Conservation (phyloP, 495 filamentous ascomycete genomes). For the Daldinia caldariorum region DNA sequence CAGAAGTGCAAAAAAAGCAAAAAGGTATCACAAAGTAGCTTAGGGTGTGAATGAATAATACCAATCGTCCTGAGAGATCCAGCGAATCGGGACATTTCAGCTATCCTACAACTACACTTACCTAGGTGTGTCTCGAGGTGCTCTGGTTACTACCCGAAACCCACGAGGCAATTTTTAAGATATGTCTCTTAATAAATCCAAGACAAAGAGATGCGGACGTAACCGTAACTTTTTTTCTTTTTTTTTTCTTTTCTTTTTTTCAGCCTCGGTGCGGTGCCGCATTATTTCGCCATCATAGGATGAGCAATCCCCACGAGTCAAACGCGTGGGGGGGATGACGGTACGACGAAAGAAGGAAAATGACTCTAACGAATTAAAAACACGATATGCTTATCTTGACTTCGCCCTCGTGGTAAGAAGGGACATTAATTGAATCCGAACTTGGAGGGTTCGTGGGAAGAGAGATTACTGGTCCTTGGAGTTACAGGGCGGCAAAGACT, state of each 20-base stretch:
- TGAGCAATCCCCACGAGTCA: background rate
- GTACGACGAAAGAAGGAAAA: background rate
- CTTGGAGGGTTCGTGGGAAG: conserved; percentile 2
- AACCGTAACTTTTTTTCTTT: background rate
- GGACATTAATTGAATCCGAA: background rate
- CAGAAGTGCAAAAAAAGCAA: background rate
- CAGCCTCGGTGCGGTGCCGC: too few species aligned
- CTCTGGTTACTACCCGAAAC: too few species aligned
- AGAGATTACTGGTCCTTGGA: background rate
- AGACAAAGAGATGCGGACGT: background rate
- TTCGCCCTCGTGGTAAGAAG: background rate
- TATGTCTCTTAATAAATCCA: too few species aligned
- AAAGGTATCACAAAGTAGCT: background rate
- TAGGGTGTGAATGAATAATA: too few species aligned
- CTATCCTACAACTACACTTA: too few species aligned
- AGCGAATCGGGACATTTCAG: too few species aligned
- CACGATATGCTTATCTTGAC: conserved; percentile 1
- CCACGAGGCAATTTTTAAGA: too few species aligned
- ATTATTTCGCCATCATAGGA: background rate
- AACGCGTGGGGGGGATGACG: background rate
- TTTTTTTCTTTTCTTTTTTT: too few species aligned
- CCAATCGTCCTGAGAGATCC: too few species aligned
- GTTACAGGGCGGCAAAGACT: background rate
- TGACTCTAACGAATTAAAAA: background rate
- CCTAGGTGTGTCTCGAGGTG: too few species aligned